Evolutionary conservation across 2,329 filamentous ascomycete species (phyloP).

Genomic region (Diaporthe helianthi): DNA sequence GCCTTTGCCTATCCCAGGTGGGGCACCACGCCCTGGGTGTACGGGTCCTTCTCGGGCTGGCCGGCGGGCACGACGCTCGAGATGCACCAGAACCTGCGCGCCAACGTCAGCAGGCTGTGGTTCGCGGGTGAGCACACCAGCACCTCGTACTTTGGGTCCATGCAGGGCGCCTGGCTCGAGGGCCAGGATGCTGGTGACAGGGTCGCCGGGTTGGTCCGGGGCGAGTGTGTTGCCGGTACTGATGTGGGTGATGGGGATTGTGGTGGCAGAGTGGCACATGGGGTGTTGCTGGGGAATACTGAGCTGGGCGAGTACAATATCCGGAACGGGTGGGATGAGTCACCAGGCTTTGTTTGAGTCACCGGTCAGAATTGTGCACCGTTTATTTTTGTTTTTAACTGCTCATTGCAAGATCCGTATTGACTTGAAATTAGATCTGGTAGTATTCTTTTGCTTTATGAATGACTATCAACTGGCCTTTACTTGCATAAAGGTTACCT

Average conservation of each 20-base stretch:
- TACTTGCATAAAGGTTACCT: too few relatives aligned
- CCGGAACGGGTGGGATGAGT: background rate
- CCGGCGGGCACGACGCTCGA: constrained; percentile 1
- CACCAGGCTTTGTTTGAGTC: too few relatives aligned
- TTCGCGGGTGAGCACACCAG: constrained; percentile 5
- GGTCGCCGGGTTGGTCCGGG: background rate
- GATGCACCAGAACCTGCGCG: constrained; percentile 14
- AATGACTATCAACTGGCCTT: too few relatives aligned
- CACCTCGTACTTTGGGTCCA: background rate
- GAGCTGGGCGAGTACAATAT: constrained; percentile 4
- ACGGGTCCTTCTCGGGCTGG: background rate
- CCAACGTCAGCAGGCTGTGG: constrained; percentile 2
- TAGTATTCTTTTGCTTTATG: background rate
- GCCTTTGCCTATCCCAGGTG: background rate
- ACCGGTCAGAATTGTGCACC: too few relatives aligned
- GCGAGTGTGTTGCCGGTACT: background rate
- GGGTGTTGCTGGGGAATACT: background rate
- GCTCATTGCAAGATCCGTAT: too few relatives aligned
- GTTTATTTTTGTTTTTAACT: too few relatives aligned
- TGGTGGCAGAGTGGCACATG: background rate
- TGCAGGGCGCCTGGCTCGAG: constrained; percentile 10
- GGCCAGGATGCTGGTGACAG: background rate
- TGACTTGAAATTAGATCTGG: background rate
- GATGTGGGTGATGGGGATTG: background rate
- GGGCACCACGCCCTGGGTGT: background rate